Evolutionary conservation across 2,329 filamentous ascomycete species (phyloP).

Genomic region (Xylaria polymorpha): DNA sequence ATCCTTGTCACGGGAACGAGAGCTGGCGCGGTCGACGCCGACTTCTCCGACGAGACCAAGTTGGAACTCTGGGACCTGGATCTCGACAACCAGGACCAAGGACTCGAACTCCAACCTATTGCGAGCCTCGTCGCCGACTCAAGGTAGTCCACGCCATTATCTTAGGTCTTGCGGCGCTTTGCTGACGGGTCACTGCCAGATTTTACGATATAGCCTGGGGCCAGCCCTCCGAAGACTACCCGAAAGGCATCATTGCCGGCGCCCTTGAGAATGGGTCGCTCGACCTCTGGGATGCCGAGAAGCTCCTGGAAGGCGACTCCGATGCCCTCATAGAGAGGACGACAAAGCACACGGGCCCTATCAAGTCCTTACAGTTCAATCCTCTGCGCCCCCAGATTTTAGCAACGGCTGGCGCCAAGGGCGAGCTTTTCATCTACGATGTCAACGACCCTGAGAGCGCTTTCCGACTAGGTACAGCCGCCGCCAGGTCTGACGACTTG

Average conservation of each 20-base stretch:
- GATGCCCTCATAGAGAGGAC: slow-evolving; percentile 89
- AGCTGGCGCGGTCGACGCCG: slow-evolving; percentile 93
- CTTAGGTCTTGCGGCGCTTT: slow-evolving; percentile 18
- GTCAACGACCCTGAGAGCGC: slow-evolving; percentile 89
- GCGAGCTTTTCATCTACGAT: slow-evolving; percentile 96
- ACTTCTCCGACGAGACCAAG: slow-evolving; percentile 97
- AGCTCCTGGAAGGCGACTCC: slow-evolving; percentile 66
- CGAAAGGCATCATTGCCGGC: slow-evolving; percentile 91
- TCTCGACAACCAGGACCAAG: slow-evolving; percentile 79
- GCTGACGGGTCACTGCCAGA: slow-evolving; percentile 59
- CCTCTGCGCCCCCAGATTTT: slow-evolving; percentile 90
- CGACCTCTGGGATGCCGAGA: slow-evolving; percentile 90
- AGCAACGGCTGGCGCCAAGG: slow-evolving; percentile 92
- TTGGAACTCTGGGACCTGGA: slow-evolving; percentile 95
- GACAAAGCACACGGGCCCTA: slow-evolving; percentile 88
- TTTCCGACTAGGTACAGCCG: slow-evolving; percentile 87
- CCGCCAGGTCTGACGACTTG: slow-evolving; percentile 91
- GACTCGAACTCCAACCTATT: slow-evolving; percentile 85
- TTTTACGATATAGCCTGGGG: slow-evolving; percentile 99
- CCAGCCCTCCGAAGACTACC: slow-evolving; percentile 79
- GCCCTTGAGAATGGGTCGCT: slow-evolving; percentile 94
- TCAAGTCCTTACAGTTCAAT: slow-evolving; percentile 97
- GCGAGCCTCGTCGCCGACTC: slow-evolving; percentile 88
- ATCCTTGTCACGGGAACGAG: slow-evolving; percentile 93
- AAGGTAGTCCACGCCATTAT: slow-evolving; percentile 68